These are phyloP conservation scores for Suillus americanus DNA, from an alignment of 768 basidiomycete species.

Conservation along the genomic window DNA sequence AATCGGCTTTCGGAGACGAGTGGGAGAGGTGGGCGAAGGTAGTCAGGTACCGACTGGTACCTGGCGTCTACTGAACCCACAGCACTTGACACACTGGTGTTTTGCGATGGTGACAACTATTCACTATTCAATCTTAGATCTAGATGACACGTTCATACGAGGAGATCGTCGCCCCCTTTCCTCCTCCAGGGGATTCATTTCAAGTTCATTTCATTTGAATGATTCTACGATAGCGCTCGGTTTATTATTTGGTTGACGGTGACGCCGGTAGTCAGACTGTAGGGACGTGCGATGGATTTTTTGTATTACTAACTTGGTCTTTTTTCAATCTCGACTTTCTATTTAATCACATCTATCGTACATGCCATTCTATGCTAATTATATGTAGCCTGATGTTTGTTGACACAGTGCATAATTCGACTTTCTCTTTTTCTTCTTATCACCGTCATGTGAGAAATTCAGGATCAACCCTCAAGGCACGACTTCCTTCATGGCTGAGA, in stretches of 20 bases:
- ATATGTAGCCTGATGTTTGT: too few species aligned
- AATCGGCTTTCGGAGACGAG: not conserved
- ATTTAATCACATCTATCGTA: too few species aligned
- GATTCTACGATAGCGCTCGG: not conserved
- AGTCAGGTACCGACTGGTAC: conserved; percentile 33
- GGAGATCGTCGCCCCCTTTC: not conserved
- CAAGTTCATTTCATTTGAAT: not conserved
- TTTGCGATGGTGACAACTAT: not conserved
- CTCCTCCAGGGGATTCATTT: not conserved
- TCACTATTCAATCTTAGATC: not conserved
- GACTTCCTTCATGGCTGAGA: too few species aligned
- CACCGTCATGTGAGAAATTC: too few species aligned
- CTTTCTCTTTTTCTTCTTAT: too few species aligned
- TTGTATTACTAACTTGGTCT: too few species aligned
- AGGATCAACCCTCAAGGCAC: too few species aligned
- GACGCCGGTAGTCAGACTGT: not conserved
- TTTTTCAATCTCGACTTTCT: too few species aligned
- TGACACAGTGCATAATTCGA: too few species aligned
- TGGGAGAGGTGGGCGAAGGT: conserved; percentile 21
- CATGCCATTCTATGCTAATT: too few species aligned
- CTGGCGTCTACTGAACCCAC: conserved; percentile 25
- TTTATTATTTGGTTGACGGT: not conserved
- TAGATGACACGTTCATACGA: conserved; percentile 1
- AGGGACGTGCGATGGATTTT: not conserved
- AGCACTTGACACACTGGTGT: too few species aligned